Evolutionary conservation across 2,329 filamentous ascomycete species (phyloP).

Genomic region (Claviceps fusiformis): DNA sequence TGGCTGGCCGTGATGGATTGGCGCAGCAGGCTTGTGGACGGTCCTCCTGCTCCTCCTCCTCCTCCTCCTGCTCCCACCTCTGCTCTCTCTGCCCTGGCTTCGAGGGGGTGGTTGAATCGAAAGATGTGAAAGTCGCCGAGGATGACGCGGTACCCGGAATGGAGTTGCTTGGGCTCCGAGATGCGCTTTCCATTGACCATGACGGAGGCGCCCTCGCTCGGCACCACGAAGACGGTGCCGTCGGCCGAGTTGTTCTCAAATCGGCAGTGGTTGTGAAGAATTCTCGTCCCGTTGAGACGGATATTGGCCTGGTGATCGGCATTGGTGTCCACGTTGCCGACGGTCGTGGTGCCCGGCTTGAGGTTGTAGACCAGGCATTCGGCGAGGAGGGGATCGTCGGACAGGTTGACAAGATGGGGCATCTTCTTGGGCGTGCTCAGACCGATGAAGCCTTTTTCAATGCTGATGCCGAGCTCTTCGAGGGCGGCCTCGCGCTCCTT

Average conservation of each 20-base stretch:
- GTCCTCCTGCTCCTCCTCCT: slow-evolving; percentile 20
- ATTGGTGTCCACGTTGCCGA: slow-evolving; percentile 84
- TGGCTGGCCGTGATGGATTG: slow-evolving; percentile 61
- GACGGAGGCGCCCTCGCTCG: slow-evolving; percentile 81
- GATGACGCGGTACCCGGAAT: slow-evolving; percentile 89
- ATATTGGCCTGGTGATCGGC: slow-evolving; percentile 69
- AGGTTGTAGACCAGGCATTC: slow-evolving; percentile 97
- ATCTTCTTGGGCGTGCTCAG: slow-evolving; percentile 96
- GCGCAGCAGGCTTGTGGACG: slow-evolving; percentile 47
- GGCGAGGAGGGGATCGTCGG: slow-evolving; percentile 82
- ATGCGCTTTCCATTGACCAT: slow-evolving; percentile 96
- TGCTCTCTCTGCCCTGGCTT: slow-evolving; percentile 82
- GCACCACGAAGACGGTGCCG: slow-evolving; percentile 82
- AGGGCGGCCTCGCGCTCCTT: slow-evolving; percentile 91
- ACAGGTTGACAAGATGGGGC: slow-evolving; percentile 95
- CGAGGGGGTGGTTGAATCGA: slow-evolving; percentile 93
- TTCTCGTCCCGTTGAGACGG: slow-evolving; percentile 83
- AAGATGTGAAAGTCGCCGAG: slow-evolving; percentile 98
- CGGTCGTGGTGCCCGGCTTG: slow-evolving; percentile 86
- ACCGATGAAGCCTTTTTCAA: slow-evolving; percentile 95
- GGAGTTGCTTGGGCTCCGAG: slow-evolving; percentile 68
- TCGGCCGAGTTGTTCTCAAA: slow-evolving; percentile 73
- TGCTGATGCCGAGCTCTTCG: slow-evolving; percentile 95
- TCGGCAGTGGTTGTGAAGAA: slow-evolving; percentile 80
- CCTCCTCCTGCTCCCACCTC: slow-evolving; percentile 65